Base-by-base conservation (phyloP, 306 rosid genomes). In the Cucurbita pepo region DNA sequence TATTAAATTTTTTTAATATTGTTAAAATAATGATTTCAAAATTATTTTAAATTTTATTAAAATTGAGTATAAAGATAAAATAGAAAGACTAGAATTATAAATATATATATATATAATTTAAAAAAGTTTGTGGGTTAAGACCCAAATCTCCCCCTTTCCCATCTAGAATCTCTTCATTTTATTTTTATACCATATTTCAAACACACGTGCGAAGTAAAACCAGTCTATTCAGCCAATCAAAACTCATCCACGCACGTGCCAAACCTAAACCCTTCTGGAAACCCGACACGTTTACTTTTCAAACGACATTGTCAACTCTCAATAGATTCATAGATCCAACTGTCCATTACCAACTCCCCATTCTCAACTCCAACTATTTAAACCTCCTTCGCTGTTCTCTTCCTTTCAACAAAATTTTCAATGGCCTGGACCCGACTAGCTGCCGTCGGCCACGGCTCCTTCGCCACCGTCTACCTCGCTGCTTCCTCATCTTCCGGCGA, bases 361-460 rank as follows among this genome's bases (percentile, higher is more conserved):
- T 36, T 34, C 64, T 58, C 56, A 66, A 66, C 3, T 44, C 72
- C 53, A 16, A 44, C 72, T 48, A 69, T 72, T 55, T 40, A 72
- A 50, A 15, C 58, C 25, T 16, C 19, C 10, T 45, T 45, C 51
- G 2, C 53, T n/a, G 19, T 5, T 72, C 72, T 1, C 8, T 45
- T 36, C 9, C 16, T 41, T 58, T 58, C 53, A 71, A 56, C 56
- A 12, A 45, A 22, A 12, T 9, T 3, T 41, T 25, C 57, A 0
- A 95, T 95, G 97, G 79, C 77, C 69, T 89, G 99, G 99, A 84
- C 80, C 4, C 87, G 97, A 79, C 92, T 91, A 61, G 82, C 75
- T 41, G 62, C 69, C 80, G 59, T 95, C 72, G 97, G 99, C 83
- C 86, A 56, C 1, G 97, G 99, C 74, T 89, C 97, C 10, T 79